phyloP scores from a whole-genome alignment of 169 alveolate genomes.

The Cryptosporidium sp. region DNA sequence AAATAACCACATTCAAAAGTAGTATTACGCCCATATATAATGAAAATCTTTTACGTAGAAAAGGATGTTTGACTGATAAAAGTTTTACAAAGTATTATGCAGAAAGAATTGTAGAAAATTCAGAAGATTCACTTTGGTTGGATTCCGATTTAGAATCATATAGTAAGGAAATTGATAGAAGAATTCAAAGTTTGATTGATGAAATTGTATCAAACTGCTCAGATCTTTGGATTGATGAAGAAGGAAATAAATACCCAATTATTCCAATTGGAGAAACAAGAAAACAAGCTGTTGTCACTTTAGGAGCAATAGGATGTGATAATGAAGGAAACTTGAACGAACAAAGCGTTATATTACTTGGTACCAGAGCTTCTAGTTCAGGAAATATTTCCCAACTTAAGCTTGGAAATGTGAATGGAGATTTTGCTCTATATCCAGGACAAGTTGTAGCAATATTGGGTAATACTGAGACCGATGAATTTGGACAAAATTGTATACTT shows the following conservation, averaged over 20 bases:
- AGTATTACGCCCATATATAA: constrained; percentile 4
- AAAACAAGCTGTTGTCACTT: constrained; percentile 29
- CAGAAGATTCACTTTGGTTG: constrained; percentile 57
- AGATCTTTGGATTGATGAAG: constrained; percentile 58
- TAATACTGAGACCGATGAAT: constrained; percentile 52
- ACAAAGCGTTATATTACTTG: constrained; percentile 45
- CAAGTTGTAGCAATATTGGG: constrained; percentile 66
- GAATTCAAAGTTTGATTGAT: constrained; percentile 45
- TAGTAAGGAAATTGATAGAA: constrained; percentile 34
- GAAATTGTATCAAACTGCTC: constrained; percentile 45
- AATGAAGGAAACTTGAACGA: constrained; percentile 63
- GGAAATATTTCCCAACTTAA: constrained; percentile 45
- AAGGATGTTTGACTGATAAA: constrained; percentile 71
- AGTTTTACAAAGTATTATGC: constrained; percentile 37
- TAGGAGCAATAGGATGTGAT: constrained; percentile 70
- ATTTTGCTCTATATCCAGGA: constrained; percentile 58
- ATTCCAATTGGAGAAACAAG: constrained; percentile 67
- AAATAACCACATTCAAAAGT: neutral
- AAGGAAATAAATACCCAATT: constrained; percentile 56
- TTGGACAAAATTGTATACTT: constrained; percentile 44
- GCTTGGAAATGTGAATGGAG: neutral
- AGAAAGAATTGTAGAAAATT: neutral
- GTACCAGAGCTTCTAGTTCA: constrained; percentile 37
- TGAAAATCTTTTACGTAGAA: constrained; percentile 27
- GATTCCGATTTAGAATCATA: constrained; percentile 65